These are phyloP conservation scores for Coleophoma cylindrospora DNA, from an alignment of 2,329 filamentous ascomycete species.

Conservation along the genomic window DNA sequence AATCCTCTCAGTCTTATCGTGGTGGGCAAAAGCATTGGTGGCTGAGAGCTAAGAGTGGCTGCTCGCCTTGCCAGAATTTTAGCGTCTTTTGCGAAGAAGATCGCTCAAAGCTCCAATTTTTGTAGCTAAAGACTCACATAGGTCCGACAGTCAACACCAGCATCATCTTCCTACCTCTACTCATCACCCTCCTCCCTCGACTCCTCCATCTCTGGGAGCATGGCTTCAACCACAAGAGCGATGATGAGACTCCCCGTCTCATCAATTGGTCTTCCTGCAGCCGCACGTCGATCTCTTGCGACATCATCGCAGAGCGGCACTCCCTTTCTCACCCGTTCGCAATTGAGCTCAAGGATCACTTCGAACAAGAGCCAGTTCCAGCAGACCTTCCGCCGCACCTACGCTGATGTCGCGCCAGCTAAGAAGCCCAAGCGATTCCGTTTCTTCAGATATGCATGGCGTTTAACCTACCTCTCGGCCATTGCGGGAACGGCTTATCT, in stretches of 20 bases:
- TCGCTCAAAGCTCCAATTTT: neutral
- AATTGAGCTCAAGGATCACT: conserved; percentile 17
- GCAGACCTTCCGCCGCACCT: conserved; percentile 37
- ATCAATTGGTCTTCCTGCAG: conserved; percentile 22
- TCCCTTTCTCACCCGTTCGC: conserved; percentile 17
- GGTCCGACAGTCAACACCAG: neutral
- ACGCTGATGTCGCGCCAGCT: conserved; percentile 35
- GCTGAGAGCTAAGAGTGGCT: no score
- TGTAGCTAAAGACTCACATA: neutral
- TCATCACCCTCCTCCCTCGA: neutral
- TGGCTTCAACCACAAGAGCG: conserved; percentile 25
- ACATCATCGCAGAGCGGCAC: conserved; percentile 12
- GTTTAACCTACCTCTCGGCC: conserved; percentile 71
- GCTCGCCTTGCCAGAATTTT: no score
- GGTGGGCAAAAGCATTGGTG: no score
- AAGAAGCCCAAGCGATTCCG: conserved; percentile 56
- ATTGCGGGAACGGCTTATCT: conserved; percentile 67
- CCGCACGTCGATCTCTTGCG: conserved; percentile 21
- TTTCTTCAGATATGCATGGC: conserved; percentile 76
- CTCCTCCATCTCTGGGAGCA: conserved; percentile 15
- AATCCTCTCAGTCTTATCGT: no score
- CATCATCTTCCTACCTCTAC: no score
- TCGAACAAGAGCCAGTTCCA: conserved; percentile 22
- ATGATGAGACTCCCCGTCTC: conserved; percentile 23
- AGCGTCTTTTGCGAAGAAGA: no score